Conservation (phyloP, 768 basidiomycete species). For the Cantharellus anzutake region DNA sequence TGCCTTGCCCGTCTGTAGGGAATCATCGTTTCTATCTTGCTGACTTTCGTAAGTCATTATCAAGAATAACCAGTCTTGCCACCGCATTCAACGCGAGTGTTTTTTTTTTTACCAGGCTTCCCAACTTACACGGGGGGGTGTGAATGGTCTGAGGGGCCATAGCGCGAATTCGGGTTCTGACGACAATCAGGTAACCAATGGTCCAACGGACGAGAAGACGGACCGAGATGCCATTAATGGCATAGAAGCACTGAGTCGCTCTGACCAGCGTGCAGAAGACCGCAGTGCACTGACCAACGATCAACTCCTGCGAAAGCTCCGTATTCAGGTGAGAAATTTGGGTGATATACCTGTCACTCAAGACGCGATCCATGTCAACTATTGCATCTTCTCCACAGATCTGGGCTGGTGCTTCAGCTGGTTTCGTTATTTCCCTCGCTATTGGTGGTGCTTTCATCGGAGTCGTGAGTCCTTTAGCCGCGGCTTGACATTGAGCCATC, state of each 20-base stretch:
- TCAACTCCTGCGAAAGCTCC: constrained; percentile 44
- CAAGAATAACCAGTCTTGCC: too few relatives aligned
- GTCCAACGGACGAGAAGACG: background rate
- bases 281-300: constrained; percentile 16
- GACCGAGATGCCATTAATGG: background rate
- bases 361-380: background rate
- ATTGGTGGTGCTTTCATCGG: constrained; percentile 88
- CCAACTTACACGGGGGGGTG: background rate
- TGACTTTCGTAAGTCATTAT: constrained; percentile 73
- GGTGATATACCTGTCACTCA: background rate
- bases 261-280: constrained; percentile 5
- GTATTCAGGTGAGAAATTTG: constrained; percentile 17
- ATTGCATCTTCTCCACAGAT: constrained; percentile 8
- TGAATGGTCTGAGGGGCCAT: background rate
- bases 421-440: constrained; percentile 59
- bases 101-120: background rate
- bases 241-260: background rate
- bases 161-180: background rate
- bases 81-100: constrained; percentile 1
- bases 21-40: constrained; percentile 82
- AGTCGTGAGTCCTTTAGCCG: constrained; percentile 22
- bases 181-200: background rate
- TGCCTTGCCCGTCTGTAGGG: constrained; percentile 10
- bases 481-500: background rate
- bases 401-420: constrained; percentile 40